Evolutionary conservation across 2,329 filamentous ascomycete genomes (phyloP), one percentile per base, ranked within the genome.

Genomic region (Westerdykella sp.): DNA sequence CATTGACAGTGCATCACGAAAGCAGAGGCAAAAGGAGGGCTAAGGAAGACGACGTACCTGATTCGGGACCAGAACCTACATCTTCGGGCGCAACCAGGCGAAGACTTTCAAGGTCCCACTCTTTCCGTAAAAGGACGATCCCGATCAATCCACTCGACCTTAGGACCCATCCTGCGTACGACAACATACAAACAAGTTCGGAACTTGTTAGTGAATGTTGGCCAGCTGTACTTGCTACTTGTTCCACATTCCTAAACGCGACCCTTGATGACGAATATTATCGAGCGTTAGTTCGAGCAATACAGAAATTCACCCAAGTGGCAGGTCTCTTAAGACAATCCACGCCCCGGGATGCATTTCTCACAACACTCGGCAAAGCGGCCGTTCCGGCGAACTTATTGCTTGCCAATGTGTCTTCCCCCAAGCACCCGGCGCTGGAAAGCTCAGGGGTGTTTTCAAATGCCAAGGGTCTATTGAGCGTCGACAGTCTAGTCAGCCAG

Each of bases 271-370:
- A 87, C 1, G 89, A 96, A 41, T 96, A 93, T 55, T 98, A 97
- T 57, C 90, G 96, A 53, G 81, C 84, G 9, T 73, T 98, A 1
- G 91, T 98, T 18, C 80, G 93, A 52, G 87, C 91, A 0, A 95
- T 97, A 54, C 93, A 98, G 58, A 89, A 94, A 51, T 87, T 98
- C 57, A 86, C 93, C 1, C 94, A 98, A 62, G 91, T 97, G 2
- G 88, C 93, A 32, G 94, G 93, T 5, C 73, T 98, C 37, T 70
- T 98, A 7, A 82, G 90, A 49, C 77, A 97, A 9, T 73, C 78
- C 11, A 96, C 91, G 0, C 90, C 93, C 0, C 78, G 93, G 51
- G 93, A 98, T 73, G 93, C 93, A 0, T 94, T 98, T 57, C 73
- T 98, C 28, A 97, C 93, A 0, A 96, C 91, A 0, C 72, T 98